phyloP scores from a whole-genome alignment of 2,329 filamentous ascomycete genomes.

The Botryotinia narcissicola region DNA sequence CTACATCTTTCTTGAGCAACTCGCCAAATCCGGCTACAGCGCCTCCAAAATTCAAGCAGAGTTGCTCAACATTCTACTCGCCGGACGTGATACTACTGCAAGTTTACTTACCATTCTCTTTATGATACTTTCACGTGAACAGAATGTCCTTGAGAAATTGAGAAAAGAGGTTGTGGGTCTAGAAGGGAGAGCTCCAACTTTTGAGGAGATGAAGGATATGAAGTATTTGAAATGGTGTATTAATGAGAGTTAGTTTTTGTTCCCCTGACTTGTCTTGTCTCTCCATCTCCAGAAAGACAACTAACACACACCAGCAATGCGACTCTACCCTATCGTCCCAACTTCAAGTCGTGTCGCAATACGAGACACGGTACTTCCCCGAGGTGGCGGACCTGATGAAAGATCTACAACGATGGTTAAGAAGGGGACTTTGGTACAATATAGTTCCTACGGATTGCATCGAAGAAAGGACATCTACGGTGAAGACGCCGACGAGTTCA shows the following conservation, averaged over 20 bases:
- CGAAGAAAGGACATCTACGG: constrained; percentile 60
- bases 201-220: constrained; percentile 26
- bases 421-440: constrained; percentile 29
- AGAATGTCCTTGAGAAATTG: constrained; percentile 38
- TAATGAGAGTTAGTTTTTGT: constrained; percentile 40
- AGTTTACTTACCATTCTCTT: constrained; percentile 36
- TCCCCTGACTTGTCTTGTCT: not conserved
- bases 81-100: constrained; percentile 27
- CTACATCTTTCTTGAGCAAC: constrained; percentile 36
- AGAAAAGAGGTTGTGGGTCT: constrained; percentile 37
- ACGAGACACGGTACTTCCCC: constrained; percentile 43
- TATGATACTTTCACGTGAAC: constrained; percentile 21
- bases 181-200: constrained; percentile 21
- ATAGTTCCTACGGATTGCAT: constrained; percentile 37
- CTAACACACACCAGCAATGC: constrained; percentile 43
- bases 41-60: constrained; percentile 29
- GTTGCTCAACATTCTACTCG: constrained; percentile 26
- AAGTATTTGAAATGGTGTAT: constrained; percentile 31
- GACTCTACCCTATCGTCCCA: constrained; percentile 48
- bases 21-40: constrained; percentile 36
- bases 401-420: constrained; percentile 36
- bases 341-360: constrained; percentile 50
- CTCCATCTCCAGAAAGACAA: constrained; percentile 28
- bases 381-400: constrained; percentile 39
- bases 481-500: constrained; percentile 46